These are phyloP conservation scores for Zymoseptoria ardabiliae DNA, from an alignment of 2,329 filamentous ascomycete genomes.

Conservation along the genomic window DNA sequence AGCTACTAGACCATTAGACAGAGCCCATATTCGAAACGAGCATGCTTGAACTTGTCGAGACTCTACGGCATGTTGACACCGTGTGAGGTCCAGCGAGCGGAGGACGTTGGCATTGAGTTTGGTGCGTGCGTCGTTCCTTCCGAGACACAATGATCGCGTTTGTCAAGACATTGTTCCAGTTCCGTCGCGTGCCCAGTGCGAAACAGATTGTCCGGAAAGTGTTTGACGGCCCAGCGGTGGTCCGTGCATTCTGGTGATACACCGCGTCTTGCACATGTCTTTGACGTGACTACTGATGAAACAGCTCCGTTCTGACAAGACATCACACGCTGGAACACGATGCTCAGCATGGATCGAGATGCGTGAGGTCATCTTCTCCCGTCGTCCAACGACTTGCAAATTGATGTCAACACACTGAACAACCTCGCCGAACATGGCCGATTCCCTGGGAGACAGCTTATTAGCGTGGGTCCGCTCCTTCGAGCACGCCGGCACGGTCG, in stretches of 20 bases:
- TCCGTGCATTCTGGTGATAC: not conserved
- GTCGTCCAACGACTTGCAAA: not conserved
- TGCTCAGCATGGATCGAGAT: not conserved
- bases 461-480: conserved; percentile 39
- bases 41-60: too few relatives aligned
- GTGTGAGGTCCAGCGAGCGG: not conserved
- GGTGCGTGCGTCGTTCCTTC: not conserved
- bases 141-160: not conserved
- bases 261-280: not conserved
- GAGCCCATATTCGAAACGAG: not conserved
- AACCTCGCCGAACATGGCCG: conserved; percentile 10
- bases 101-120: not conserved
- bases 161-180: not conserved
- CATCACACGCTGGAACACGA: not conserved
- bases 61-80: too few relatives aligned
- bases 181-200: not conserved
- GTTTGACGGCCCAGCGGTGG: not conserved
- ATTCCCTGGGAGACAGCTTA: conserved; percentile 24
- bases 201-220: not conserved
- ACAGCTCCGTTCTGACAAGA: not conserved
- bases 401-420: not conserved
- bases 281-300: not conserved
- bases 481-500: conserved; percentile 31
- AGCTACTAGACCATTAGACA: not conserved
- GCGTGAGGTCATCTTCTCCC: not conserved